Base-by-base conservation (phyloP, 1,284 basidiomycete genomes). In the Pyrrhoderma noxium region DNA sequence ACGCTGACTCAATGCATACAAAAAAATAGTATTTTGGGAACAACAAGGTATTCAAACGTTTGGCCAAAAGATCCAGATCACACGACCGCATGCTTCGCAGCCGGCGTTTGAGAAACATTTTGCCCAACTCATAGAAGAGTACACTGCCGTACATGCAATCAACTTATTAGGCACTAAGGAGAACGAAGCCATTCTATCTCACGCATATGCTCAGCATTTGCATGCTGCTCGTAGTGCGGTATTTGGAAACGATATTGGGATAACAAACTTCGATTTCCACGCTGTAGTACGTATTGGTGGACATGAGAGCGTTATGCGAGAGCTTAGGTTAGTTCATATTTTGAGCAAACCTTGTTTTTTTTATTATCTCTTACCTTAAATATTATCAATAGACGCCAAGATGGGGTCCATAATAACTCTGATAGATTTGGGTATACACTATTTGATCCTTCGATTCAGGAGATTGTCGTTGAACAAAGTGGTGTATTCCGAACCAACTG, bases 11-110 rank as follows among this genome's bases (percentile, higher is more conserved):
- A 36, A 49, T 16, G 36, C 14, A 52, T 31, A 43, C 8, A n/a
- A n/a, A n/a, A n/a, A n/a, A n/a, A n/a, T 62, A 91, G 86, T 98
- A 53, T 99, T 98, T 64, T 99, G 95, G 95, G 93, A 98, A 65
- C 95, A 99, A 65, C 93, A 95, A 66, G 92, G 91, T 22, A 65
- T 92, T 40, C 88, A 92, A 62, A 92, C 92, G 3, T 85, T 96
- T 61, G 87, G 90, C 38, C 92, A 94, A 56, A 79, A 82, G 42
- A 92, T 96, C 34, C 91, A 94, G 63, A 89, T 96, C 53, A 95
- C 89, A 3, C 82, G 95, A n/a, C 93, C 96, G 0, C 85, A 91
- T 58, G 92, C 93, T 3, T 94, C 93, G 0, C 93, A 97, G 61
- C 93, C 93, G 3, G 95, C 95, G 0, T 98, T 98, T 62, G 91